A percentile compares a stretch with the other conserved stretches of the same genome.
phyloP scores from a whole-genome alignment of 208 protist genomes.

The Trypanosoma cruzi region DNA sequence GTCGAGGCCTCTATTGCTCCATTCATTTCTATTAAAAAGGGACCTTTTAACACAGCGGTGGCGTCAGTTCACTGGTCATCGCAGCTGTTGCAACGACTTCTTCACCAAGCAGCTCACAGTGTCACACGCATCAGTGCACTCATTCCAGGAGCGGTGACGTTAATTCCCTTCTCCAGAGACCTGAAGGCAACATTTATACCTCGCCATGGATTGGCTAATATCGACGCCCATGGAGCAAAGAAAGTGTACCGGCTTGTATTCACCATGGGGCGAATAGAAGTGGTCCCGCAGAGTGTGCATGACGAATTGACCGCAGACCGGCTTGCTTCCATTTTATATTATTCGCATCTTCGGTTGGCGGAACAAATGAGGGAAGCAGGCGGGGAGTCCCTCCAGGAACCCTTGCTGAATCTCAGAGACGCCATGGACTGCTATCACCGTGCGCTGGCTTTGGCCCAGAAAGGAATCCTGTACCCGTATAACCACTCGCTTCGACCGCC shows the following conservation, averaged over 20 bases:
- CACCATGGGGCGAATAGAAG: slow-evolving; percentile 7
- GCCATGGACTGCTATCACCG: slow-evolving; percentile 23
- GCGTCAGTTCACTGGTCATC: slow-evolving; percentile 27
- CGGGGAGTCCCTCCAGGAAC: slow-evolving; percentile 20
- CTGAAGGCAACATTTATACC: slow-evolving; percentile 2
- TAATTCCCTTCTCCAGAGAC: slow-evolving; percentile 16
- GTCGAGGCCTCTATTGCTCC: not conserved
- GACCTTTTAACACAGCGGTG: not conserved
- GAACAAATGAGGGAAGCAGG: slow-evolving; percentile 29
- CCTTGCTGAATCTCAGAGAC: not conserved
- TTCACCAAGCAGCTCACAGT: not conserved
- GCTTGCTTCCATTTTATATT: slow-evolving; percentile 13
- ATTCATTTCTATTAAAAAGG: slow-evolving; percentile 15
- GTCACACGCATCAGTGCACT: slow-evolving; percentile 2
- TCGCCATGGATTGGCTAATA: not conserved
- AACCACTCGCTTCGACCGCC: slow-evolving; percentile 23
- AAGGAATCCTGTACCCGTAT: slow-evolving; percentile 29
- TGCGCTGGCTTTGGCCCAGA: slow-evolving; percentile 14
- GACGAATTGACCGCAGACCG: slow-evolving; percentile 23
- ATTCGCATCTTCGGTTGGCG: slow-evolving; percentile 16
- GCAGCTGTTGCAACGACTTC: slow-evolving; percentile 11
- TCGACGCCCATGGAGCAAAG: not conserved
- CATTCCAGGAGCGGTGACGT: slow-evolving; percentile 5
- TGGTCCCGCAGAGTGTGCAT: slow-evolving; percentile 19
- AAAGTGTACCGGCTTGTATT: slow-evolving; percentile 7